A percentile compares a stretch with the other conserved stretches of the same genome.
Evolutionary conservation across 139 green algal genomes (phyloP).

Genomic region (Tetraselmis chui): DNA sequence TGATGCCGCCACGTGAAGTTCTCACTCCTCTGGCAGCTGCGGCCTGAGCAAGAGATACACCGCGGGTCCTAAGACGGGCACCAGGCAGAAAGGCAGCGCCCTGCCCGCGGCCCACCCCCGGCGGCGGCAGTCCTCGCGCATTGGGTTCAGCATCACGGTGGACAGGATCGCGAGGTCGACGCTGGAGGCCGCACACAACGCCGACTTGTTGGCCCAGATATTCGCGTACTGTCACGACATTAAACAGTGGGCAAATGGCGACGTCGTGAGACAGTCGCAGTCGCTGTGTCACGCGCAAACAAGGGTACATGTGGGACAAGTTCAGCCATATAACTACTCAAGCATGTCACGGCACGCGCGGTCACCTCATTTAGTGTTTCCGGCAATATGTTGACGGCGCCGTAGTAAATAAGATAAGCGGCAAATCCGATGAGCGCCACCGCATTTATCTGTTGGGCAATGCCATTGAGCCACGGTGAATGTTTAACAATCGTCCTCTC

Average conservation of each 20-base stretch:
- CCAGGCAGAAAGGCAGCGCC: background rate
- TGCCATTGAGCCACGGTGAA: too few species aligned
- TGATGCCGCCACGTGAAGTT: too few species aligned
- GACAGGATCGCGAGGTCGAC: slow-evolving; percentile 12
- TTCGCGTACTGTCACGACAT: background rate
- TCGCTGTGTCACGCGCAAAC: too few species aligned
- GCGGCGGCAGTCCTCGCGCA: slow-evolving; percentile 10
- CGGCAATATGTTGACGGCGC: background rate
- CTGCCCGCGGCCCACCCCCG: background rate
- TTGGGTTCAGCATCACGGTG: background rate
- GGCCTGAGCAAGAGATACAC: slow-evolving; percentile 9
- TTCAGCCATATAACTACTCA: too few species aligned
- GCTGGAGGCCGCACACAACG: slow-evolving; percentile 4
- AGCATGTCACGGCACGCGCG: too few species aligned
- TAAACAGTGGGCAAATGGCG: too few species aligned
- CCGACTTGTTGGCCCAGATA: slow-evolving; percentile 2
- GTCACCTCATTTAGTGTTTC: too few species aligned
- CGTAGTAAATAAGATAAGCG: background rate
- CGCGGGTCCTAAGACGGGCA: slow-evolving; percentile 9
- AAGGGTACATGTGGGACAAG: too few species aligned
- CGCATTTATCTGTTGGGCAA: slow-evolving; percentile 7
- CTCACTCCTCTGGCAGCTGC: slow-evolving; percentile 5
- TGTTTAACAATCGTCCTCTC: too few species aligned
- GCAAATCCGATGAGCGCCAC: background rate
- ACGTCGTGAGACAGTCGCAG: too few species aligned